Base-by-base conservation (phyloP, 768 basidiomycete genomes). In the Suillus plorans region DNA sequence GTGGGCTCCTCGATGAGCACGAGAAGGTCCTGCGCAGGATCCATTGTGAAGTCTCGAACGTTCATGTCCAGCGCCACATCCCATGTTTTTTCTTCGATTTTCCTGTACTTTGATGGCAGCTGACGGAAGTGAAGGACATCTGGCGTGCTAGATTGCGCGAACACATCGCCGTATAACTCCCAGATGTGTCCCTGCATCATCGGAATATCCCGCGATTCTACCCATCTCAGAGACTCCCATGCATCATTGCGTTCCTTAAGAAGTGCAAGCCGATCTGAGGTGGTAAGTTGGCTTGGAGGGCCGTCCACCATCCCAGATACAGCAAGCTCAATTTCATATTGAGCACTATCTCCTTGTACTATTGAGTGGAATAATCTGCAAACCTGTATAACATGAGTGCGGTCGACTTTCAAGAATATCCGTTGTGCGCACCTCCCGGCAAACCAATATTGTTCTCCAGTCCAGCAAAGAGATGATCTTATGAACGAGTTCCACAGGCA, bases 21-120 rank as follows among this genome's bases (percentile, higher is more conserved):
- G 10, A 90, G 78, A 39, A 91, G 79, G 71, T 90, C 85, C 69
- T 89, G 89, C 28, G 85, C 81, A 20, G 87, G 86, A 70, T 91
- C 89, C 78, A 91, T 82, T 8, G 79, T 80, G 67, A 88, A 87
- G 68, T 89, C 87, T n/a, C 84, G 80, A 14, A 87, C 69, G 18
- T 65, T 42, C 42, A 83, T 67, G 5, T 76, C 76, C 12, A 72
- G 68, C 25, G 76, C 70, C 20, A 84, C 64, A 6, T 72, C 71
- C 86, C 87, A 88, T 18, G 74, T 68, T 44, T 75, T 76, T 57
- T 80, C 78, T 60, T 80, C 68, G 64, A 88, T 85, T n/a, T 71
- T 76, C 28, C 85, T 82, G 57, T 77, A 72, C 34, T 70, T 69
- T 10, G 86, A 87, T 20, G 86, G 84, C 13, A 88, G 78, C 59